These are phyloP conservation scores for Kwoniella sp. DNA, from an alignment of 768 basidiomycete species.

Conservation along the genomic window DNA sequence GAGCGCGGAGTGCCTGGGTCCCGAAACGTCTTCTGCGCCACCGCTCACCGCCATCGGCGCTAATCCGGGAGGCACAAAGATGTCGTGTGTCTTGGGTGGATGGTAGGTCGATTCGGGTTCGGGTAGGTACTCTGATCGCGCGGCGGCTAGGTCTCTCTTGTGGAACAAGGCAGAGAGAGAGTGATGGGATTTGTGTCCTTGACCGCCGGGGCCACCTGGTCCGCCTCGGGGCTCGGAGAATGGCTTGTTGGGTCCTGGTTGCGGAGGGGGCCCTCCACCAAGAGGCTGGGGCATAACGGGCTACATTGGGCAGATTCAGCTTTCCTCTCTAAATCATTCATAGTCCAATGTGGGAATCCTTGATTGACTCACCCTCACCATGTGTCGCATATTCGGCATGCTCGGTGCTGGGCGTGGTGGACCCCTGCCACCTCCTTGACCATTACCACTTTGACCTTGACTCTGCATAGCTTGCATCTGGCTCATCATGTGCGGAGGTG, in stretches of 20 bases:
- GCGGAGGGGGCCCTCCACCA: constrained; percentile 22
- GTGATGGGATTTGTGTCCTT: constrained; percentile 17
- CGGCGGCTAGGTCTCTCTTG: constrained; percentile 12
- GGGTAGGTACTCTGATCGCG: constrained; percentile 15
- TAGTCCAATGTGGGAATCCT: too few species aligned
- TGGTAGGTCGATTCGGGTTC: constrained; percentile 23
- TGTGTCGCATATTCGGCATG: constrained; percentile 38
- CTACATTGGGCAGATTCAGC: constrained; percentile 21
- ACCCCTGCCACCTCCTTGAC: constrained; percentile 2
- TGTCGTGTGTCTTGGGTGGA: constrained; percentile 24
- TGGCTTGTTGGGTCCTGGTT: constrained; percentile 18
- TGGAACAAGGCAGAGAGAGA: constrained; percentile 17
- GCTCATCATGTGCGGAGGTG: constrained; percentile 10
- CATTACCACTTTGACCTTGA: neutral
- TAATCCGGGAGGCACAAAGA: constrained; percentile 38
- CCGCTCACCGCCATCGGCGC: constrained; percentile 30
- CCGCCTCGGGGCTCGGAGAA: constrained; percentile 31
- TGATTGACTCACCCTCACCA: constrained; percentile 29
- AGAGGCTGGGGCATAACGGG: constrained; percentile 42
- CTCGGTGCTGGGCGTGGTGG: constrained; percentile 32
- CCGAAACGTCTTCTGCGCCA: constrained; percentile 31
- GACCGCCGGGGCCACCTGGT: neutral
- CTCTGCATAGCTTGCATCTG: constrained; percentile 1
- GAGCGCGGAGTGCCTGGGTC: constrained; percentile 31
- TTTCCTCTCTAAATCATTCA: neutral